A percentile compares a stretch with the other conserved stretches of the same genome.
Evolutionary conservation across 2,329 filamentous ascomycete genomes (phyloP).

Genomic region (Colletotrichum aenigma): DNA sequence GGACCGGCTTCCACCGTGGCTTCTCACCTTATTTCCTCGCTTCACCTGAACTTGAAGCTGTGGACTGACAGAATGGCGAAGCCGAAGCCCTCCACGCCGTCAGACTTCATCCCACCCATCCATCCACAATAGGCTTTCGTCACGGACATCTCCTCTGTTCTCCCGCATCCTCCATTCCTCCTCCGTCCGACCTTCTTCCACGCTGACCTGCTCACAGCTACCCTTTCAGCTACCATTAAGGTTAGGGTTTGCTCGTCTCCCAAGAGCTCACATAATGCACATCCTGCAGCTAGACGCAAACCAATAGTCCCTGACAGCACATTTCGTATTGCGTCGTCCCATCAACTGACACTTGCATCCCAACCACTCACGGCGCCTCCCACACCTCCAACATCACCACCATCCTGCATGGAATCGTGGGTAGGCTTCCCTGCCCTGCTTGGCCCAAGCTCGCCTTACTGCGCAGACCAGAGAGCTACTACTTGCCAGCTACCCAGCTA

Average conservation of each 20-base stretch:
- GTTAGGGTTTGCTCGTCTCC: not conserved
- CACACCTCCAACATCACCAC: not conserved
- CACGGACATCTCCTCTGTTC: not conserved
- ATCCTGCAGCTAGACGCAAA: not conserved
- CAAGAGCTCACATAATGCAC: not conserved
- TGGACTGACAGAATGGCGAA: not conserved
- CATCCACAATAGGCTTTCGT: not conserved
- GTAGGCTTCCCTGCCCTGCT: not conserved
- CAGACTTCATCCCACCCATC: not conserved
- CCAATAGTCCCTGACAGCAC: not conserved
- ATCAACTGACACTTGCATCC: slow-evolving; percentile 15
- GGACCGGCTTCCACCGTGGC: not conserved
- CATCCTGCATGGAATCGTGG: not conserved
- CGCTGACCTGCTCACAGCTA: not conserved
- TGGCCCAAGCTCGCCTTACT: not conserved
- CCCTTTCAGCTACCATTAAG: not conserved
- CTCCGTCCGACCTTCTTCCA: not conserved
- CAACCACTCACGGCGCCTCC: not conserved
- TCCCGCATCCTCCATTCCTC: not conserved
- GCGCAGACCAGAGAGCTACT: not conserved
- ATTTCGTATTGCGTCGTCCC: slow-evolving; percentile 4
- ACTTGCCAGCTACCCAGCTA: not conserved
- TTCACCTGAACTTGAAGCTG: slow-evolving; percentile 18
- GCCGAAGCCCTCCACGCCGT: not conserved
- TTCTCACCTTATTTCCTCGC: not conserved